A percentile compares a stretch with the other conserved stretches of the same genome.
These are phyloP conservation scores for Monosporascus sp. DNA, from an alignment of 2,329 filamentous ascomycete genomes.

Conservation along the genomic window DNA sequence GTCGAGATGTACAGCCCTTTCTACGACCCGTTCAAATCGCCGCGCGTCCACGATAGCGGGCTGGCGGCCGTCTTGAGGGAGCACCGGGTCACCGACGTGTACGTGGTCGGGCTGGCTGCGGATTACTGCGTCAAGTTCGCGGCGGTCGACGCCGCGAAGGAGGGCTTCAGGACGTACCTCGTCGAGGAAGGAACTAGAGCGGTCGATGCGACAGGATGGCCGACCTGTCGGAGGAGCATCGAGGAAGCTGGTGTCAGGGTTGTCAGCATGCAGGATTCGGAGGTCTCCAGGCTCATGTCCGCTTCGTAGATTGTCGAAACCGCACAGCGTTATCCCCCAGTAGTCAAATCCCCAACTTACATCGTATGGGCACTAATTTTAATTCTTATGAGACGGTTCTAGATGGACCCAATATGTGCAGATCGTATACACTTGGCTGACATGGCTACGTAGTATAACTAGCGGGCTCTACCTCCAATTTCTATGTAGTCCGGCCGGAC, in stretches of 20 bases:
- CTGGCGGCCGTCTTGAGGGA: slow-evolving; percentile 54
- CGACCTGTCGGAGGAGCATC: slow-evolving; percentile 47
- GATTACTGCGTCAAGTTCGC: slow-evolving; percentile 87
- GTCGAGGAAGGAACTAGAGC: slow-evolving; percentile 73
- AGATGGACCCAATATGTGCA: too few relatives aligned
- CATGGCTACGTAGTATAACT: too few relatives aligned
- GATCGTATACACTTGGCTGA: too few relatives aligned
- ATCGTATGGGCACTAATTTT: too few relatives aligned
- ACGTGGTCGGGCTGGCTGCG: slow-evolving; percentile 76
- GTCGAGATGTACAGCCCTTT: slow-evolving; percentile 97
- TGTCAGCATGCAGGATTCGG: slow-evolving; percentile 50
- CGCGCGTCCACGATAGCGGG: slow-evolving; percentile 56
- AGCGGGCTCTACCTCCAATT: too few relatives aligned
- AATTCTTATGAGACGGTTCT: too few relatives aligned
- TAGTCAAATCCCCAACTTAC: too few relatives aligned
- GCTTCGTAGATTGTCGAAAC: too few relatives aligned
- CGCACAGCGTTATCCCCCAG: too few relatives aligned
- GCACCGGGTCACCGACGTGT: slow-evolving; percentile 68
- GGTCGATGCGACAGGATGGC: slow-evolving; percentile 61
- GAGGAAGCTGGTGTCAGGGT: slow-evolving; percentile 55
- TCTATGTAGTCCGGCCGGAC: too few relatives aligned
- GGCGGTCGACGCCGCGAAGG: slow-evolving; percentile 68
- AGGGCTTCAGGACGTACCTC: slow-evolving; percentile 73
- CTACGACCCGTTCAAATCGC: slow-evolving; percentile 67
- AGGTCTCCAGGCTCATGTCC: slow-evolving; percentile 34